These are phyloP conservation scores for Fusarium tanahbumbuense DNA, from an alignment of 2,329 filamentous ascomycete genomes.

Conservation along the genomic window DNA sequence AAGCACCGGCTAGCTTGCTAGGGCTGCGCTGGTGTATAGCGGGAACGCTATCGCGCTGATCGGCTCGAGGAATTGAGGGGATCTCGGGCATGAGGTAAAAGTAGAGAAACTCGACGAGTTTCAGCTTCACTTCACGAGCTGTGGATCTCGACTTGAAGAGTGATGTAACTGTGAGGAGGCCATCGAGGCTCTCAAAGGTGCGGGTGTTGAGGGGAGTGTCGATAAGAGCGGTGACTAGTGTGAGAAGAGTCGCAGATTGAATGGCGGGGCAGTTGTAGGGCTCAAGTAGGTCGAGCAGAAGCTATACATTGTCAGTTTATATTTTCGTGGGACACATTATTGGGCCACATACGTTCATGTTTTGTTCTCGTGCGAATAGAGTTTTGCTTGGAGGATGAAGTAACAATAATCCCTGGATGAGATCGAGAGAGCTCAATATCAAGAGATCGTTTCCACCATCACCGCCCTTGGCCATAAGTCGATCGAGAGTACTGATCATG, in stretches of 20 bases:
- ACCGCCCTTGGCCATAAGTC: conserved; percentile 83
- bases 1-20: conserved; percentile 73
- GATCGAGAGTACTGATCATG: conserved; percentile 85
- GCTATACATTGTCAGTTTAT: conserved; percentile 56
- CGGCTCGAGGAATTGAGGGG: conserved; percentile 65
- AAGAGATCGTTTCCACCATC: conserved; percentile 88
- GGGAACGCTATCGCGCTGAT: conserved; percentile 58
- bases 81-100: conserved; percentile 98
- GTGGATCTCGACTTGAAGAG: conserved; percentile 92
- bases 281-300: conserved; percentile 94
- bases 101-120: conserved; percentile 97
- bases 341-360: conserved; percentile 81
- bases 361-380: conserved; percentile 87
- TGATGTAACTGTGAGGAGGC: conserved; percentile 89
- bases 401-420: conserved; percentile 88
- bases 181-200: conserved; percentile 91
- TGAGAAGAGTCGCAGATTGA: conserved; percentile 89
- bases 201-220: conserved; percentile 89
- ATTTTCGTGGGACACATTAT: not conserved
- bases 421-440: conserved; percentile 86
- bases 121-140: conserved; percentile 88
- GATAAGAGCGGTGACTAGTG: conserved; percentile 88
- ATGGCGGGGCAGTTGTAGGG: conserved; percentile 91
- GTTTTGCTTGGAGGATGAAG: conserved; percentile 90
- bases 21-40: conserved; percentile 73